Conservation (phyloP, 805 yeast species). For the Hanseniaspora singularis region DNA sequence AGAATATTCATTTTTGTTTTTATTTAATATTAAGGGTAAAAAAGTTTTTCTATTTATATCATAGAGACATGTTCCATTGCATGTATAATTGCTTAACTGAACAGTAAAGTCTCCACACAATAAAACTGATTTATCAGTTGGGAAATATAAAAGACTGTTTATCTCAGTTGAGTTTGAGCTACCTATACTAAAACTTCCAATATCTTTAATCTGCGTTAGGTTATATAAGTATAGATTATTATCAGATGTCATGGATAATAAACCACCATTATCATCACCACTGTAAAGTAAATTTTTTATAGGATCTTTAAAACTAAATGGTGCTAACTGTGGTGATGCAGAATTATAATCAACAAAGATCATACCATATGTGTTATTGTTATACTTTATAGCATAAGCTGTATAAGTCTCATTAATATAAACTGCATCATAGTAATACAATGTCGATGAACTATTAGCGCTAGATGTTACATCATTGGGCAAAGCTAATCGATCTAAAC, state of each 20-base stretch:
- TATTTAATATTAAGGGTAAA: slow-evolving; percentile 27
- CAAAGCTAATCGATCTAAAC: slow-evolving; percentile 19
- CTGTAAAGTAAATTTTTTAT: slow-evolving; percentile 3
- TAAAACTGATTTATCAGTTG: slow-evolving; percentile 33
- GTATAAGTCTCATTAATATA: slow-evolving; percentile 39
- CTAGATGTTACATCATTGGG: slow-evolving; percentile 16
- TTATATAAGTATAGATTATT: slow-evolving; percentile 23
- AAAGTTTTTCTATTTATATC: slow-evolving; percentile 45
- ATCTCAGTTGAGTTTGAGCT: slow-evolving; percentile 30
- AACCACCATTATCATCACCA: slow-evolving; percentile 17
- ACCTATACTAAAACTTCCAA: slow-evolving; percentile 35
- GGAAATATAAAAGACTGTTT: slow-evolving; percentile 33
- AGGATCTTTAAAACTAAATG: slow-evolving; percentile 1
- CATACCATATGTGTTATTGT: slow-evolving; percentile 20
- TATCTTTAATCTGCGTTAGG: slow-evolving; percentile 24
- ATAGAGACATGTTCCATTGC: slow-evolving; percentile 56
- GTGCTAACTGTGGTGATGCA: slow-evolving; percentile 3
- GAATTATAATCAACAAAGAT: slow-evolving; percentile 5
- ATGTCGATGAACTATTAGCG: slow-evolving; percentile 16
- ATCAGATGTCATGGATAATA: slow-evolving; percentile 15
- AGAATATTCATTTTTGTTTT: slow-evolving; percentile 19
- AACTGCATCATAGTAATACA: slow-evolving; percentile 27
- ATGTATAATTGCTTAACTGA: slow-evolving; percentile 32
- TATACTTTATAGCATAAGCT: slow-evolving; percentile 51
- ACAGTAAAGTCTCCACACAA: slow-evolving; percentile 65